Conservation (phyloP, 768 basidiomycete species). For the Porpolomopsis calyptriformis region DNA sequence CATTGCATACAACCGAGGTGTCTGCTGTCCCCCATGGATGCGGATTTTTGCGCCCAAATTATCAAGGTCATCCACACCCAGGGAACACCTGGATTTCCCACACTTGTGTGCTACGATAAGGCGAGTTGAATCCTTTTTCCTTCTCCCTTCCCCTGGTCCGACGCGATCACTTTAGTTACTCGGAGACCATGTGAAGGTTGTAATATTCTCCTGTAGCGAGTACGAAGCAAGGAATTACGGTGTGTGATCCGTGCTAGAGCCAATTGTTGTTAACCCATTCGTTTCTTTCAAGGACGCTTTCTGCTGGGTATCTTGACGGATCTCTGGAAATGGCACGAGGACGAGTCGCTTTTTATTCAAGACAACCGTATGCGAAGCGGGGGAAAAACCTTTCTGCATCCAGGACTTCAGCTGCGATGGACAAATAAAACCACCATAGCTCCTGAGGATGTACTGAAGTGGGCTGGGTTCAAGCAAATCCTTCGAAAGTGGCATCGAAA, state of each 20-base stretch:
- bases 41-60: slow-evolving; percentile 86
- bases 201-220: slow-evolving; percentile 90
- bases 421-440: slow-evolving; percentile 28
- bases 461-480: slow-evolving; percentile 60
- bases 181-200: slow-evolving; percentile 70
- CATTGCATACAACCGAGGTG: slow-evolving; percentile 90
- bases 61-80: slow-evolving; percentile 79
- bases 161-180: slow-evolving; percentile 50
- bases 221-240: slow-evolving; percentile 94
- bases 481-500: slow-evolving; percentile 80
- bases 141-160: neutral
- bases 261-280: slow-evolving; percentile 1
- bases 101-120: slow-evolving; percentile 75
- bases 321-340: slow-evolving; percentile 67
- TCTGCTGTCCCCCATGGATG: slow-evolving; percentile 92
- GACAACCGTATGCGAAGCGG: slow-evolving; percentile 58
- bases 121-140: slow-evolving; percentile 26
- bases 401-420: slow-evolving; percentile 55
- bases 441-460: slow-evolving; percentile 45
- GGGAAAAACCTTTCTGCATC: slow-evolving; percentile 50
- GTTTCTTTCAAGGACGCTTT: slow-evolving; percentile 60
- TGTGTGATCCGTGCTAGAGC: slow-evolving; percentile 21
- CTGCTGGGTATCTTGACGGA: slow-evolving; percentile 69
- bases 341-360: slow-evolving; percentile 62
- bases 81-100: slow-evolving; percentile 85